phyloP scores from a whole-genome alignment of 345 rosid genomes.

The Cardamine occulta region DNA sequence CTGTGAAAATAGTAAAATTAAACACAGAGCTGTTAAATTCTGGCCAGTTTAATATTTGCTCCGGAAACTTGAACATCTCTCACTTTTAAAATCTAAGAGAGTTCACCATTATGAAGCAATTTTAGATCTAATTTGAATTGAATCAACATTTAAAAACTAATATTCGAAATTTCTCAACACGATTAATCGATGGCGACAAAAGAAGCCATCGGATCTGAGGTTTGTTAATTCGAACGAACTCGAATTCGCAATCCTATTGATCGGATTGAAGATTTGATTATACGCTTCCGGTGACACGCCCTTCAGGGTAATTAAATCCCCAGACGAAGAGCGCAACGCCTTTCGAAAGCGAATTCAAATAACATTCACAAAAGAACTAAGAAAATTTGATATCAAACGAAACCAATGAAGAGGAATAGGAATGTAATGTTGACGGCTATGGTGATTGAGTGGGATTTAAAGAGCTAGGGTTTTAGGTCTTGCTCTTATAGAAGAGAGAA shows the following conservation, averaged over 20 bases:
- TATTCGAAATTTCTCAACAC: constrained; percentile 28
- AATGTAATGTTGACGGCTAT: neutral
- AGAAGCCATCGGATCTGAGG: constrained; percentile 10
- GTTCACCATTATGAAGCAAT: constrained; percentile 47
- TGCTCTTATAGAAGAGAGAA: neutral
- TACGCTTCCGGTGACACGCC: constrained; percentile 49
- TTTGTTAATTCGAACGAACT: constrained; percentile 19
- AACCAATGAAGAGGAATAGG: neutral
- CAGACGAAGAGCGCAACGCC: constrained; percentile 46
- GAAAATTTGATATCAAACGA: neutral
- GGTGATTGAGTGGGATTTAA: neutral
- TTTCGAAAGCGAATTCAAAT: constrained; percentile 37
- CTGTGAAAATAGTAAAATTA: constrained; percentile 29
- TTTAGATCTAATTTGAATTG: neutral
- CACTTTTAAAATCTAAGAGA: constrained; percentile 39
- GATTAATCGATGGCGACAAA: neutral
- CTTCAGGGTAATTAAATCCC: constrained; percentile 30
- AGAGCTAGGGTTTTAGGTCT: neutral
- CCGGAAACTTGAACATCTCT: constrained; percentile 49
- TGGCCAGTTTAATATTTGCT: constrained; percentile 42
- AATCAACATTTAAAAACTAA: neutral
- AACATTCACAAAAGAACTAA: neutral
- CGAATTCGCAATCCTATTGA: constrained; percentile 23
- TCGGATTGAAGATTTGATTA: constrained; percentile 24
- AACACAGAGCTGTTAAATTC: constrained; percentile 44